Percentiles rank a stretch among this genome's conserved stretches.
These are phyloP conservation scores for Gracilaria caudata DNA, from an alignment of 23 red algal species.

Conservation along the genomic window DNA sequence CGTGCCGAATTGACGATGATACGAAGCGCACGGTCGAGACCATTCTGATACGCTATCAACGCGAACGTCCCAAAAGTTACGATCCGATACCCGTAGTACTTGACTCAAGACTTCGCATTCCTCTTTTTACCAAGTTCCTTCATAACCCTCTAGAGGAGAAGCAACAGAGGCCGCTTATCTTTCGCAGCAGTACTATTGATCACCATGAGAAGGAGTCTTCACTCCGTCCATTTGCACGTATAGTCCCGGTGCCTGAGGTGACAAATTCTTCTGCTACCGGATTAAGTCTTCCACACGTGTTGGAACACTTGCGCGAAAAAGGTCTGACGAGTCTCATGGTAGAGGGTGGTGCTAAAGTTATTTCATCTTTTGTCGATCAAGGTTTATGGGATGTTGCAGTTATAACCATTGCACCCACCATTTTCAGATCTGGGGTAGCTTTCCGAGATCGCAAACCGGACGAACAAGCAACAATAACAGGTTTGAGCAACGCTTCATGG, in stretches of 20 bases:
- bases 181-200: background rate
- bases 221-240: background rate
- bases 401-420: conserved; percentile 62
- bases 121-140: conserved; percentile 31
- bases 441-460: background rate
- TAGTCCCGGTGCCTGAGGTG: conserved; percentile 17
- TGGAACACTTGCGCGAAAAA: conserved; percentile 24
- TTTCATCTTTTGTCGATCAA: conserved; percentile 55
- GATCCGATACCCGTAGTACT: conserved; percentile 68
- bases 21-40: background rate
- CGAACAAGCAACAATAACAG: conserved; percentile 1
- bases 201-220: background rate
- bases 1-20: conserved; percentile 29
- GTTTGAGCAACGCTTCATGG: conserved; percentile 28
- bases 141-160: conserved; percentile 29
- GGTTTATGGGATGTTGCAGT: conserved; percentile 57
- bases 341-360: conserved; percentile 71
- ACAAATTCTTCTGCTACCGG: background rate
- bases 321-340: conserved; percentile 60
- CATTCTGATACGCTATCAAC: conserved; percentile 1
- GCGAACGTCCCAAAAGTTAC: background rate
- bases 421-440: conserved; percentile 56
- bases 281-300: background rate
- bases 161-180: conserved; percentile 27
- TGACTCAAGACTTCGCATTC: conserved; percentile 53